Evolutionary conservation across 257 asterid genomes (phyloP), one percentile per base, ranked within the genome.

Genomic region (Anisodus acutangulus): DNA sequence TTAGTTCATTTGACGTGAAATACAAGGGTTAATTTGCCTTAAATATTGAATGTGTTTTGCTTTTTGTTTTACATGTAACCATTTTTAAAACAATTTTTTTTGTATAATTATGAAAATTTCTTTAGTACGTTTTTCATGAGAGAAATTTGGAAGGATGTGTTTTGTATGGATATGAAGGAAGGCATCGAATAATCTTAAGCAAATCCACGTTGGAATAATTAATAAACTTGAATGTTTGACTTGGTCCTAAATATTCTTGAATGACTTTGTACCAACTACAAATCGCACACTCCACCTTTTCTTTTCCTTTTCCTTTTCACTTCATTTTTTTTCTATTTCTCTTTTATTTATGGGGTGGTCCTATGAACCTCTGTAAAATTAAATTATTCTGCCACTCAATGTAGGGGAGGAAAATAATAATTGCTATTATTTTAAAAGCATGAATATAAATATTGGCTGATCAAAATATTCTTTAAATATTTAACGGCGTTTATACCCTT

Each of bases 171-270:
- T 78, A 47, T 78, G 64, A 78, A 26, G 31, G 39, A 22, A 22
- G 8, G 55, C 47, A 26, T 76, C 63, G 8, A 59, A 59, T 59
- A 3, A 17, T 59, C 64, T 31, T 10, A 59, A 17, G 9, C 19
- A 17, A 59, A 26, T 17, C 31, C 66, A 59, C 31, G 6, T 59
- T 11, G 31, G 31, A 59, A 57, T 57, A 0, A 41, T 26, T 2
- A 72, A 72, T 10, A 76, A 51, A 76, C 45, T 49, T 22, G 45
- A 78, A 78, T 26, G 49, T 76, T 26, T 53, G 81, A 78, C 81
- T 53, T 53, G 0, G 81, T 78, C 81, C 15, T 53, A 51, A 76
- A 12, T 7, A 76, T 51, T 76, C 81, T 51, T 51, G 15, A 1
- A 51, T 76, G 45, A 76, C 81, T 49, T 31, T 51, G 63, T 76